These are phyloP conservation scores for Poa annua DNA, from an alignment of 176 grass and related monocot genomes.

Conservation along the genomic window DNA sequence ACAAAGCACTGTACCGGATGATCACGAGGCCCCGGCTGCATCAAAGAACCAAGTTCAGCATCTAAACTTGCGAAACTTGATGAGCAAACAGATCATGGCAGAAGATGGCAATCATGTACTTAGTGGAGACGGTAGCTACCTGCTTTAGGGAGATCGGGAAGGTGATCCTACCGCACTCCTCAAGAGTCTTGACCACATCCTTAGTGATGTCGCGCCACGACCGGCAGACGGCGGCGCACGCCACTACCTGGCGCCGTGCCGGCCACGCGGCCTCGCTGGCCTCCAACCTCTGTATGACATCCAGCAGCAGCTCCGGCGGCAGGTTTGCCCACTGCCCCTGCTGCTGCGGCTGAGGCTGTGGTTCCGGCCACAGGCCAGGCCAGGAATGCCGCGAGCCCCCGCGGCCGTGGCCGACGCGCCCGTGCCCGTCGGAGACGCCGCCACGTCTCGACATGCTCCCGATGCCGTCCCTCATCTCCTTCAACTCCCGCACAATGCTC, in stretches of 20 bases:
- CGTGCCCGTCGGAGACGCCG: slow-evolving; percentile 43
- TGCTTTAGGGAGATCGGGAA: slow-evolving; percentile 99
- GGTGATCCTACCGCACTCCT: slow-evolving; percentile 89
- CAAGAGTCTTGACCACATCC: slow-evolving; percentile 84
- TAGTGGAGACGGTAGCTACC: slow-evolving; percentile 35
- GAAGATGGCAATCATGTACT: not conserved
- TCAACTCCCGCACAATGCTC: slow-evolving; percentile 83
- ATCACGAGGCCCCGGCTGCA: slow-evolving; percentile 76
- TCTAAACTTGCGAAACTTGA: slow-evolving; percentile 7
- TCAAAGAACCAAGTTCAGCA: slow-evolving; percentile 45
- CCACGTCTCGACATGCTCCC: slow-evolving; percentile 85
- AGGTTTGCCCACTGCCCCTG: slow-evolving; percentile 92
- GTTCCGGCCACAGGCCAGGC: slow-evolving; percentile 62
- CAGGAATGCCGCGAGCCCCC: slow-evolving; percentile 59
- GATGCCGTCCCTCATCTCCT: slow-evolving; percentile 88
- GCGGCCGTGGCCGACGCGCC: slow-evolving; percentile 48
- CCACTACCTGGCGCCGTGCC: slow-evolving; percentile 78
- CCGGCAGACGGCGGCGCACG: slow-evolving; percentile 85
- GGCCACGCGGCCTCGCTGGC: slow-evolving; percentile 83
- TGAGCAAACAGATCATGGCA: slow-evolving; percentile 7
- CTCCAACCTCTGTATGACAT: slow-evolving; percentile 94
- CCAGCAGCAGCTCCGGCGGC: slow-evolving; percentile 88
- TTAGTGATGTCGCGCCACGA: slow-evolving; percentile 90
- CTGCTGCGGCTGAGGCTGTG: slow-evolving; percentile 47
- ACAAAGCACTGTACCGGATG: slow-evolving; percentile 93